Percentiles rank a stretch among this genome's conserved stretches.
phyloP scores from a whole-genome alignment of 2,329 filamentous ascomycete genomes.

The Diplodia scrobiculata region DNA sequence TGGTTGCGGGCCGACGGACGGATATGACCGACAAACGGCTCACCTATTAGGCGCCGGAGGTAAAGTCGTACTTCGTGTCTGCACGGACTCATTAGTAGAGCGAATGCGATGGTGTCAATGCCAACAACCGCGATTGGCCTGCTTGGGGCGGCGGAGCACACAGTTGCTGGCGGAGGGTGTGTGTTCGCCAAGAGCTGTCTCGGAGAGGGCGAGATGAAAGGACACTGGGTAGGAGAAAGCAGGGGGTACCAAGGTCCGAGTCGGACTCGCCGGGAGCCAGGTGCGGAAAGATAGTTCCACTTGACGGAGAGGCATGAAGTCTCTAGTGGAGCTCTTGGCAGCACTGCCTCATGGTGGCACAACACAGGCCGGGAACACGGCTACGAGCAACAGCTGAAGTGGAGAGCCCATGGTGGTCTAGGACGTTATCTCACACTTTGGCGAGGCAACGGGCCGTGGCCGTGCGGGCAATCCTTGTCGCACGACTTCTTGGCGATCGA shows the following conservation, averaged over 20 bases:
- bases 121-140: background rate
- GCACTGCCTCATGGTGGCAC: background rate
- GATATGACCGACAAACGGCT: slow-evolving; percentile 3
- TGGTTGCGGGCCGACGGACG: background rate
- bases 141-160: slow-evolving; percentile 1
- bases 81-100: background rate
- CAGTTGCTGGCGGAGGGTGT: background rate
- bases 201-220: slow-evolving; percentile 13
- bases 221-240: background rate
- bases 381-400: background rate
- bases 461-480: background rate
- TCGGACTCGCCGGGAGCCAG: background rate
- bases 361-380: background rate
- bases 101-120: background rate
- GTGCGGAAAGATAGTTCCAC: slow-evolving; percentile 2
- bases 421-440: background rate
- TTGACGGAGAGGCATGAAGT: background rate
- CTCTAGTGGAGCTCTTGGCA: slow-evolving; percentile 2
- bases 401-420: background rate
- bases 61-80: slow-evolving; percentile 1
- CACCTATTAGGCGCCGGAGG: background rate
- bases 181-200: slow-evolving; percentile 6
- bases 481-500: background rate
- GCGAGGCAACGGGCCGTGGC: background rate
- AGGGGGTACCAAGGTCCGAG: slow-evolving; percentile 5